Conservation (phyloP, 2,329 filamentous ascomycete genomes). For the Paecilomyces formosus region DNA sequence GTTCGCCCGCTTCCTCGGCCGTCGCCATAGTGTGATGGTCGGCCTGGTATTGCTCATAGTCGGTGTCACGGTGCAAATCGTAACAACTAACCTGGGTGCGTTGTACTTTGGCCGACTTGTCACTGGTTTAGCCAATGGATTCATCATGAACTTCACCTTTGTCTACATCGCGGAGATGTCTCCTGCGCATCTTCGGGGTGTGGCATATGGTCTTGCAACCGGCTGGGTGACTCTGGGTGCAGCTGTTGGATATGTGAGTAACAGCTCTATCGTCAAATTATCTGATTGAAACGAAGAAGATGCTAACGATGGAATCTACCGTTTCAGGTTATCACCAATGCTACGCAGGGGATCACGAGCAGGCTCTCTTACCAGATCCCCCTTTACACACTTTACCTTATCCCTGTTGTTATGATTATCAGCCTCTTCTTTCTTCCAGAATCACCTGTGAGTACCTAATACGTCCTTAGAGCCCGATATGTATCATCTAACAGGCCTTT, state of each 20-base stretch:
- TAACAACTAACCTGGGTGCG: not conserved
- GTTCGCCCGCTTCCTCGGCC: not conserved
- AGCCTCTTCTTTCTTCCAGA: slow-evolving; percentile 8
- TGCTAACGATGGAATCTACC: not conserved
- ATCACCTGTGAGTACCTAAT: slow-evolving; percentile 3
- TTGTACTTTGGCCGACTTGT: not conserved
- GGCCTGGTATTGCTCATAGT: not conserved
- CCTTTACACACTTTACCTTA: slow-evolving; percentile 11
- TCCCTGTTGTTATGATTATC: slow-evolving; percentile 5
- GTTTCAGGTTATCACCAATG: slow-evolving; percentile 6
- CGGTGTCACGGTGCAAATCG: not conserved
- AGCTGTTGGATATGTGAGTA: not conserved
- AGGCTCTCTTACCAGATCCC: slow-evolving; percentile 11
- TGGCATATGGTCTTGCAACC: not conserved
- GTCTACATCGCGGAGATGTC: not conserved
- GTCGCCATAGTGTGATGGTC: not conserved
- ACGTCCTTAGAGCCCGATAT: not conserved
- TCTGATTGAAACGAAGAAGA: not conserved
- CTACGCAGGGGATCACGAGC: slow-evolving; percentile 6
- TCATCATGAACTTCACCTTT: not conserved
- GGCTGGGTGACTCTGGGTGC: not conserved
- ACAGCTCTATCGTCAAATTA: not conserved
- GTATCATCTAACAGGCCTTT: not conserved
- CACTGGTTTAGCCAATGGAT: not conserved
- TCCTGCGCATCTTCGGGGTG: not conserved